Conservation (phyloP, 306 rosid species). For the Inga leiocalycina region DNA sequence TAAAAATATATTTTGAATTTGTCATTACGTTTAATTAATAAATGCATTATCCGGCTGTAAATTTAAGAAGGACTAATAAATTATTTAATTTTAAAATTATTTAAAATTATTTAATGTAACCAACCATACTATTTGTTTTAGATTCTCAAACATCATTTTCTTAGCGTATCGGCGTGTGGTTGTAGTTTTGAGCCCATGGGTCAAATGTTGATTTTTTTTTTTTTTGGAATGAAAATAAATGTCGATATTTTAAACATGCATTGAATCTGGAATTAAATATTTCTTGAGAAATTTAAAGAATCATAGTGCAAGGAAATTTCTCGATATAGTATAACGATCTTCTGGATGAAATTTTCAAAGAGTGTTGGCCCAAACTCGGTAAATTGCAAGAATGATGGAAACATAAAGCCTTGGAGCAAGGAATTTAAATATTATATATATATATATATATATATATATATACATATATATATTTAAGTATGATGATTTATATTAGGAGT, state of each 20-base stretch:
- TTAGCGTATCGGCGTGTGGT: not conserved
- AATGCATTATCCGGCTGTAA: not conserved
- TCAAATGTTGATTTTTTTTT: not conserved
- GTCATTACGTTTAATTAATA: no score
- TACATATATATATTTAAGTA: not conserved
- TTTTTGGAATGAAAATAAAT: no score
- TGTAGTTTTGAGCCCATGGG: not conserved
- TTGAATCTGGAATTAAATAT: not conserved
- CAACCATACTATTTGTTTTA: not conserved
- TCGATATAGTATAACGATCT: not conserved
- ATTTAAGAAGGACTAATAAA: no score
- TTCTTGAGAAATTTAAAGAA: not conserved
- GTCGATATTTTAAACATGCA: not conserved
- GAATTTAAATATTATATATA: not conserved
- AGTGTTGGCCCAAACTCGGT: not conserved
- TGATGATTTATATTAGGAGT: not conserved
- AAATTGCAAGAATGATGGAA: not conserved
- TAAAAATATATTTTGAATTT: no score
- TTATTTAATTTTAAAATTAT: no score
- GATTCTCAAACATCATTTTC: not conserved
- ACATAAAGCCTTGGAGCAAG: not conserved
- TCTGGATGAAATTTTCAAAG: not conserved
- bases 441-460: not conserved
- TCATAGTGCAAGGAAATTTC: not conserved
- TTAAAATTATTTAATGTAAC: not conserved